Evolutionary conservation across 2,329 filamentous ascomycete genomes (phyloP).

Genomic region (Sporothrix euskadiensis): DNA sequence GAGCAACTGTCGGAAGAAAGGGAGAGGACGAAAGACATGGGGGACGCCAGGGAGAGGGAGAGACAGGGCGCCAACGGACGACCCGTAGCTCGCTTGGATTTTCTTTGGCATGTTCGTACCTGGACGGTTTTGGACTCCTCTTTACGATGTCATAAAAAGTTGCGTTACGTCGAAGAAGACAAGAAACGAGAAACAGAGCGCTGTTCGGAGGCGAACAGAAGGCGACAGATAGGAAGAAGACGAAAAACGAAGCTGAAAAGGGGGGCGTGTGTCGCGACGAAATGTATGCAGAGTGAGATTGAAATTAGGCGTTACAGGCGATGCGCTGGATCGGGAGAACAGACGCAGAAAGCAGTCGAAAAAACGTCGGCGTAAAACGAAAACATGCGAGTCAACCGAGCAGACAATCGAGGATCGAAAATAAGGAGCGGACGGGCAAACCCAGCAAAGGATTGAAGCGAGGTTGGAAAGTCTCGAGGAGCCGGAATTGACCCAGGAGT

Average conservation of each 20-base stretch:
- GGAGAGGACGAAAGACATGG: slow-evolving; percentile 18
- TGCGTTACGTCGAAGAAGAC: background rate
- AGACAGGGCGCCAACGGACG: background rate
- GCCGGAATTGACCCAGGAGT: slow-evolving; percentile 58
- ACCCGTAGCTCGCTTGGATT: background rate
- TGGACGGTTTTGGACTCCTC: background rate
- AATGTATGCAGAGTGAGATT: background rate
- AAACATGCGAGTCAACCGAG: background rate
- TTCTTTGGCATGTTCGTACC: slow-evolving; percentile 11
- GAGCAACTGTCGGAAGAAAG: slow-evolving; percentile 7
- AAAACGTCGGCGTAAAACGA: background rate
- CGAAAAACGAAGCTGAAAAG: background rate
- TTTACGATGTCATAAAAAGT: slow-evolving; percentile 16
- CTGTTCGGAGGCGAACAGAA: background rate
- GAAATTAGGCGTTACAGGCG: background rate
- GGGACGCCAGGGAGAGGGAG: slow-evolving; percentile 16
- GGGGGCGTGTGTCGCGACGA: background rate
- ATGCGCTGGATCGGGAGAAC: background rate
- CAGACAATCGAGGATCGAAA: background rate
- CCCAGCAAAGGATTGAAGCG: slow-evolving; percentile 45
- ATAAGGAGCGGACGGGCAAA: slow-evolving; percentile 61
- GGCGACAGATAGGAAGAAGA: background rate
- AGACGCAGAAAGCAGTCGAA: slow-evolving; percentile 15
- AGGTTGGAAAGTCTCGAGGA: slow-evolving; percentile 45
- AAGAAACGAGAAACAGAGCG: background rate